Base-by-base conservation (phyloP, 257 asterid species). In the Solanum rostratum region DNA sequence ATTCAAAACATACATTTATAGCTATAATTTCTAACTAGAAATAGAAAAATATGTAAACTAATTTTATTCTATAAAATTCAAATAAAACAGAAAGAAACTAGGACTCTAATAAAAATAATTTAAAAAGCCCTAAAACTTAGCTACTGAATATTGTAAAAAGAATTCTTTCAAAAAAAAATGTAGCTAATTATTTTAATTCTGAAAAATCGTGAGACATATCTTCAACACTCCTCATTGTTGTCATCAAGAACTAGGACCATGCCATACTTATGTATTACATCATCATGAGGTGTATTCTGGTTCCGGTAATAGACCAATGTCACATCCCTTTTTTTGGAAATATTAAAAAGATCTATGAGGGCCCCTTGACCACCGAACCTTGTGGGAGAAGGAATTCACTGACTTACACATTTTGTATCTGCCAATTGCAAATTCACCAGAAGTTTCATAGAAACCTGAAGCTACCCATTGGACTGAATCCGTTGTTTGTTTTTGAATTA, bases 261-360 rank as follows among this genome's bases (percentile, higher is more conserved):
- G 46, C 85, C 90, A 83, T 87, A 87, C 79, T 85, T 85, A 80
- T 87, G 88, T 81, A 85, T 82, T 74, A 82, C 88, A 82, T 87
- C 90, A 66, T 83, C 88, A n/a, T n/a, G n/a, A 73, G 86, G 86
- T 54, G 88, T 87, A 45, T 55, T 80, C 82, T 82, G 80, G 24
- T 82, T 68, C 90, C 90, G 85, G 53, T 82, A 66, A 78, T 66
- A 14, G 88, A 87, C 90, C 90, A 87, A 60, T 85, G 65, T 66
- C 86, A 85, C 85, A 63, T 85, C 88, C 88, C 87, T 53, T 85
- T 85, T 43, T 22, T 57, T 15, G 90, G 90, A 82, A 63, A 82
- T 81, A 87, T 87, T 33, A 53, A 85, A 65, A 87, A 15, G 79
- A n/a, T 46, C 90, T 86, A 30, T 86, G 85, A 30, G 86, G 86